A percentile compares a stretch with the other conserved stretches of the same genome.
Conservation (phyloP, 1,284 basidiomycete genomes). For the Cryptococcus jaspeensis region DNA sequence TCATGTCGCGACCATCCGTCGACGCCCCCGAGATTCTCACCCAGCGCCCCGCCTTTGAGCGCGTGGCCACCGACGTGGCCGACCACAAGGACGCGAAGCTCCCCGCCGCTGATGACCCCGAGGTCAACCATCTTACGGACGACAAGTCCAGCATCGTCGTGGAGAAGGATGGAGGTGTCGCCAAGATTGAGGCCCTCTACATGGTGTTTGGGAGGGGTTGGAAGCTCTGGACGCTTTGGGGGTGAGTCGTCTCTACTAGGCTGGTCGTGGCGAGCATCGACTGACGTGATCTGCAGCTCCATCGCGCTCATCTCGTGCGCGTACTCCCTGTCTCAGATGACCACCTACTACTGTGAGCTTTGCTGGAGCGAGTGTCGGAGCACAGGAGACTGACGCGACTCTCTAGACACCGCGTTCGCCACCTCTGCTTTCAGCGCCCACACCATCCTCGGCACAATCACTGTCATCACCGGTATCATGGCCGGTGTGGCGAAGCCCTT, state of each 20-base stretch:
- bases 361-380: neutral
- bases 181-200: conserved; percentile 44
- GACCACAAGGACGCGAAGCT: neutral
- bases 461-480: conserved; percentile 42
- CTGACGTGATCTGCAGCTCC: conserved; percentile 11
- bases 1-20: neutral
- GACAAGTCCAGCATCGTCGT: conserved; percentile 8
- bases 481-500: conserved; percentile 43
- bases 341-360: conserved; percentile 30
- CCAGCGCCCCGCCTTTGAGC: conserved; percentile 4
- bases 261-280: neutral
- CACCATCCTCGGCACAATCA: conserved; percentile 43
- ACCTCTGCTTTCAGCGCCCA: conserved; percentile 45
- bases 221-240: conserved; percentile 32
- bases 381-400: neutral
- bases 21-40: neutral
- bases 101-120: neutral
- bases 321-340: conserved; percentile 28
- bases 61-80: conserved; percentile 8
- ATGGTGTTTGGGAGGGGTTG: conserved; percentile 36
- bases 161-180: conserved; percentile 39
- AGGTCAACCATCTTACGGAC: neutral
- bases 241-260: conserved; percentile 7
- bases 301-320: conserved; percentile 34
- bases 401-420: conserved; percentile 33